Evolutionary conservation across 768 basidiomycete genomes (phyloP).

Genomic region (Cyathus striatus): DNA sequence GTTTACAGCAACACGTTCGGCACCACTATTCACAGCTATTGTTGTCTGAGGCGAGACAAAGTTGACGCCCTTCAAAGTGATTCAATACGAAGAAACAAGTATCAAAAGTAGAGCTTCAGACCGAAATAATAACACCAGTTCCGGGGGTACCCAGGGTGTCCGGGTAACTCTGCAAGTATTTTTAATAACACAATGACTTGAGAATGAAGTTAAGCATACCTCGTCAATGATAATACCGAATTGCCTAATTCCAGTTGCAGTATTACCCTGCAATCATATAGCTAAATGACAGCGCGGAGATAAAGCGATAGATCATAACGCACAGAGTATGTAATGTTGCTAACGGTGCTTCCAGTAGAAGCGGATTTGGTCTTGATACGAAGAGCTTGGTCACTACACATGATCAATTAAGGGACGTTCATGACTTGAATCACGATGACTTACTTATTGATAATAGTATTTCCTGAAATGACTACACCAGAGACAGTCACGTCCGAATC

Average conservation of each 20-base stretch:
- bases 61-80: constrained; percentile 51
- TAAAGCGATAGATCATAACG: constrained; percentile 14
- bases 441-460: constrained; percentile 52
- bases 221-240: constrained; percentile 63
- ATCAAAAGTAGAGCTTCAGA: too few species aligned
- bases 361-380: constrained; percentile 54
- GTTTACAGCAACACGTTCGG: constrained; percentile 45
- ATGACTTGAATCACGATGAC: background rate
- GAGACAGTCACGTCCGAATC: constrained; percentile 39
- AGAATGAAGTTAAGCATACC: constrained; percentile 24
- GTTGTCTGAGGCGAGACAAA: constrained; percentile 37
- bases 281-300: too few species aligned
- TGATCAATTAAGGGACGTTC: background rate
- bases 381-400: constrained; percentile 46
- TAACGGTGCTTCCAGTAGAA: constrained; percentile 42
- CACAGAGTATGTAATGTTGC: constrained; percentile 46
- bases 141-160: constrained; percentile 46
- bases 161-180: constrained; percentile 53
- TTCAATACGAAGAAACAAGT: too few species aligned
- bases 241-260: constrained; percentile 35
- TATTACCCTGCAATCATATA: constrained; percentile 57
- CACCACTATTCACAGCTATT: constrained; percentile 36
- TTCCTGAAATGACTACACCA: constrained; percentile 40
- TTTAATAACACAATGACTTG: background rate
- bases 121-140: constrained; percentile 52